Evolutionary conservation across 768 basidiomycete genomes (phyloP), one percentile per base, ranked within the genome.

Genomic region (Boletus tomentosulus): DNA sequence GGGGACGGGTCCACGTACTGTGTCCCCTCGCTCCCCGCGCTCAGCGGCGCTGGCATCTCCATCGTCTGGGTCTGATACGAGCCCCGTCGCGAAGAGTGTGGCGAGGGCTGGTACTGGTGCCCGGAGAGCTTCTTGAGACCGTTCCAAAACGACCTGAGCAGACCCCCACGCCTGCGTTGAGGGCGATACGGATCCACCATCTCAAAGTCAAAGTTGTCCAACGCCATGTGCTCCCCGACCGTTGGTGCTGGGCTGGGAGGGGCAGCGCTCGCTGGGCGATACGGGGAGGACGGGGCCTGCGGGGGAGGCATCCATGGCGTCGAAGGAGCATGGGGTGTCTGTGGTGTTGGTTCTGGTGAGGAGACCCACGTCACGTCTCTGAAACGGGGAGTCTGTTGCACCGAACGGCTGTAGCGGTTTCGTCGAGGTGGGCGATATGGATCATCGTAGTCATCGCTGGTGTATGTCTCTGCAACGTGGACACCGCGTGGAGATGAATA

Each of bases 71-170:
- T 37, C 16, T 8, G 50, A 30, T 54, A 51, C 6, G 53, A 52
- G 10, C 47, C 39, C 4, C 37, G 7, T 30, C 49, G 35, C 1
- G 50, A 34, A n/a, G 48, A 53, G 51, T 56, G 46, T 25, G 52
- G 57, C 13, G 38, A 39, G n/a, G 49, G 44, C 15, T 16, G 5
- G 30, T 31, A 51, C 15, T 52, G 41, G 53, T 62, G 55, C 37
- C 59, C 59, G 44, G 66, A 60, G 24, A 65, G 57, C 48, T 66
- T 70, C 56, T 66, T 72, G 8, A 76, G 50, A 4, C 71, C 69
- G 1, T 62, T 60, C 50, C 75, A 70, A 19, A 76, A 53, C 1
- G 68, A 66, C 16, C 64, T 66, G 4, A 69, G 51, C 15, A 72
- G 53, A 37, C 62, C 48, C 28, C 54, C 27, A 30, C 49, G 38